Conservation (phyloP, 176 grass and related monocot species). For the Oryza coarctata region DNA sequence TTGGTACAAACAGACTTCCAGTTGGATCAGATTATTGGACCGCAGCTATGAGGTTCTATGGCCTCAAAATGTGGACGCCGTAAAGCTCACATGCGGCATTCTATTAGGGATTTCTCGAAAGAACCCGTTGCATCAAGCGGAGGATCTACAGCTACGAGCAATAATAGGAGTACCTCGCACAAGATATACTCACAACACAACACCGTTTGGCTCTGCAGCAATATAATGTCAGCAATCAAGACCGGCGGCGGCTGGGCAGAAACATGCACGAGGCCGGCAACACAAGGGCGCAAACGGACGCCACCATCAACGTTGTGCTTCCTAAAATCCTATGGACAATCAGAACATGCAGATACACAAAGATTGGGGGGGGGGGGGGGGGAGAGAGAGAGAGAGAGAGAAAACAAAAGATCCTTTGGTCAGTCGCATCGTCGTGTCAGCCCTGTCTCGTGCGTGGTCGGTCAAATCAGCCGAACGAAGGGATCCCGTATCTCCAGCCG, state of each 20-base stretch:
- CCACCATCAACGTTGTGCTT: background rate
- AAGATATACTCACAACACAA: background rate
- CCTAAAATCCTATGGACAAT: conserved; percentile 22
- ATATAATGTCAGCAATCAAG: conserved; percentile 29
- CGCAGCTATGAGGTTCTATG: background rate
- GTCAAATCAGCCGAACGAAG: conserved; percentile 51
- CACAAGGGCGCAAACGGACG: conserved; percentile 13
- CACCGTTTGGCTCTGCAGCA: background rate
- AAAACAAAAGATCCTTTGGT: conserved; percentile 9
- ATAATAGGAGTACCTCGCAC: background rate
- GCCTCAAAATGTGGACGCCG: background rate
- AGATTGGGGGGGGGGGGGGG: too few relatives aligned
- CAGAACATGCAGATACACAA: background rate
- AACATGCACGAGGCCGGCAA: conserved; percentile 18
- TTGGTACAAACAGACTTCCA: background rate
- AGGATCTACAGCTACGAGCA: background rate
- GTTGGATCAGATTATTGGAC: background rate
- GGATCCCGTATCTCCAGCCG: conserved; percentile 66
- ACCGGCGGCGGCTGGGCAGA: conserved; percentile 4
- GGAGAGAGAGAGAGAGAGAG: too few relatives aligned
- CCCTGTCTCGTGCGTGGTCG: background rate
- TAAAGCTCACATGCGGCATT: too few relatives aligned
- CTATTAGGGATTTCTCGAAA: too few relatives aligned
- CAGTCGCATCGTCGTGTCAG: conserved; percentile 27
- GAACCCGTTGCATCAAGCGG: background rate